Evolutionary conservation across 1,284 basidiomycete species (phyloP).

Genomic region (Ceratobasidium sp.): DNA sequence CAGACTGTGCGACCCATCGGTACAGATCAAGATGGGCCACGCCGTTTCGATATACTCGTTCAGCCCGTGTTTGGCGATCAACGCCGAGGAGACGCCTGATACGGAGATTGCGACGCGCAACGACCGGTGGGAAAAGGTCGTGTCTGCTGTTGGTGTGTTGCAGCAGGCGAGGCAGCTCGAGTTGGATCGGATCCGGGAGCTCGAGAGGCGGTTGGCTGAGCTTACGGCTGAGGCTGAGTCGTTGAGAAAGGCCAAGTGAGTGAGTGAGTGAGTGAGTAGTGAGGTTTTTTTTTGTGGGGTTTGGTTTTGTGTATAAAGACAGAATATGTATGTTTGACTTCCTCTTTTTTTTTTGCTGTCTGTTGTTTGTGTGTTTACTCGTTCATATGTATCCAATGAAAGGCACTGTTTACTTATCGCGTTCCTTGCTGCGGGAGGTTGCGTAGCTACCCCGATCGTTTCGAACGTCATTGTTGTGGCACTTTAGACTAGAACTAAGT

Average conservation of each 20-base stretch:
- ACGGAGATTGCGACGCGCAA: conserved; percentile 43
- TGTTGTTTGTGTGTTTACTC: conserved; percentile 31
- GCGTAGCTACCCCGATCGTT: too few species aligned
- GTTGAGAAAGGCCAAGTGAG: not conserved
- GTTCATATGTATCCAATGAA: conserved; percentile 38
- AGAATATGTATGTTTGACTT: conserved; percentile 25
- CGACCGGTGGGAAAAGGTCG: conserved; percentile 43
- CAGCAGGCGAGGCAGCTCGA: conserved; percentile 42
- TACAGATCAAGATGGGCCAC: conserved; percentile 44
- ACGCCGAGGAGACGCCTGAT: conserved; percentile 40
- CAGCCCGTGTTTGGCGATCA: conserved; percentile 36
- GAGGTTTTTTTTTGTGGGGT: not conserved
- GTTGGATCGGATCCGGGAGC: conserved; percentile 36
- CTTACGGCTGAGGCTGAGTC: conserved; percentile 33
- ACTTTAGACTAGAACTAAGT: not conserved
- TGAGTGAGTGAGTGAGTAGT: too few species aligned
- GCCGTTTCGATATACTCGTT: conserved; percentile 38
- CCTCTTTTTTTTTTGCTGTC: conserved; percentile 16
- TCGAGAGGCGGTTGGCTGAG: conserved; percentile 29
- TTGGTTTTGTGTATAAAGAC: conserved; percentile 5
- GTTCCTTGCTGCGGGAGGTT: not conserved
- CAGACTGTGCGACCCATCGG: conserved; percentile 33
- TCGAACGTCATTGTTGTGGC: not conserved
- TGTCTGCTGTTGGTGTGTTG: conserved; percentile 18
- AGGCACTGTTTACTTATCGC: conserved; percentile 9